phyloP scores from a whole-genome alignment of 1,284 basidiomycete genomes.

The Sporisorium graminicola region DNA sequence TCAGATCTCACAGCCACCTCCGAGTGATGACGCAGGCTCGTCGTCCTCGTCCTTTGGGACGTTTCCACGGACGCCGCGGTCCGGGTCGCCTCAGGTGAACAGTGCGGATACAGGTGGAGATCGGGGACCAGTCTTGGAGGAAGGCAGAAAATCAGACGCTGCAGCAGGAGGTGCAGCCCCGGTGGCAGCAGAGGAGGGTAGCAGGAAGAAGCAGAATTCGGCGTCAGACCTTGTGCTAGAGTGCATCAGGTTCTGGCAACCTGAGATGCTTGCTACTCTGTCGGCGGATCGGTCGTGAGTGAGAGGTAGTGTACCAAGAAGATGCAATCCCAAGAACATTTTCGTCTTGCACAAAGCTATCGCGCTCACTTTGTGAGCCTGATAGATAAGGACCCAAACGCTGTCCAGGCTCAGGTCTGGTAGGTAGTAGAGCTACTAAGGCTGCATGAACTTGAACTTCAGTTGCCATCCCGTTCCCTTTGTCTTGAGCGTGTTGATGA shows the following conservation, averaged over 20 bases:
- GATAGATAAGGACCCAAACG: too few relatives aligned
- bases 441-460: too few relatives aligned
- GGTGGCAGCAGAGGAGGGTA: not conserved
- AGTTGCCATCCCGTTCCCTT: too few relatives aligned
- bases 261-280: conserved; percentile 12
- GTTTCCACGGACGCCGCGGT: conserved; percentile 15
- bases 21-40: conserved; percentile 25
- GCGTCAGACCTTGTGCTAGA: conserved; percentile 32
- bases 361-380: too few relatives aligned
- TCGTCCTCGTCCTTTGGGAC: not conserved
- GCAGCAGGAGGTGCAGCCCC: not conserved
- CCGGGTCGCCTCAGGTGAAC: conserved; percentile 14
- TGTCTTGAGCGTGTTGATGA: too few relatives aligned
- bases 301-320: too few relatives aligned
- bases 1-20: conserved; percentile 10
- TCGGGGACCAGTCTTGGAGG: not conserved
- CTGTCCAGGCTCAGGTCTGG: too few relatives aligned
- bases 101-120: not conserved
- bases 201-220: conserved; percentile 11
- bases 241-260: conserved; percentile 42
- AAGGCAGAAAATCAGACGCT: not conserved
- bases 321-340: not conserved
- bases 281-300: not conserved
- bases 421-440: too few relatives aligned
- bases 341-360: too few relatives aligned